These are phyloP conservation scores for Yueomyces sp. DNA, from an alignment of 805 yeast species.

Conservation along the genomic window DNA sequence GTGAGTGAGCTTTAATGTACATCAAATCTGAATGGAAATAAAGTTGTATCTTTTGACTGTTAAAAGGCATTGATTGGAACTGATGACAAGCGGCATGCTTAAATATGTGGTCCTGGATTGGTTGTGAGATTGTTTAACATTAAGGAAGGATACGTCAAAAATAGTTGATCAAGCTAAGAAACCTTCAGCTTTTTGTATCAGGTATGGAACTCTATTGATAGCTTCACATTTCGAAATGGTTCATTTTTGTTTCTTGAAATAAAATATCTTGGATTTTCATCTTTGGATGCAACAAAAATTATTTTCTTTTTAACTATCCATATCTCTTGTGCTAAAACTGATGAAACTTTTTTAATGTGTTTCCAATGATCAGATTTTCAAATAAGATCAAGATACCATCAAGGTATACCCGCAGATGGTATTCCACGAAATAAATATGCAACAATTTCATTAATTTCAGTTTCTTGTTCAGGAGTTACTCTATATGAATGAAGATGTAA, in stretches of 20 bases:
- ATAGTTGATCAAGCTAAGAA: conserved; percentile 4
- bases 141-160: conserved; percentile 4
- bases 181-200: conserved; percentile 3
- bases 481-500: conserved; percentile 6
- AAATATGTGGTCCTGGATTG: conserved; percentile 1
- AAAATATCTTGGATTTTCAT: too few species aligned
- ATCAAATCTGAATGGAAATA: conserved; percentile 1
- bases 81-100: background rate
- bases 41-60: background rate
- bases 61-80: conserved; percentile 1
- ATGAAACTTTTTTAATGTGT: too few species aligned
- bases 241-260: too few species aligned
- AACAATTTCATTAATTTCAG: background rate
- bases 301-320: too few species aligned
- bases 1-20: conserved; percentile 2
- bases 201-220: background rate
- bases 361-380: too few species aligned
- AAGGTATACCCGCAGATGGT: too few species aligned
- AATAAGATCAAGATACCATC: too few species aligned
- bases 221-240: conserved; percentile 5
- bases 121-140: conserved; percentile 1
- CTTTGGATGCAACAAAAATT: too few species aligned
- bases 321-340: too few species aligned
- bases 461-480: conserved; percentile 5
- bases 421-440: too few species aligned